Evolutionary conservation across 2,329 filamentous ascomycete species (phyloP).

Genomic region (Fusarium nelsonii): DNA sequence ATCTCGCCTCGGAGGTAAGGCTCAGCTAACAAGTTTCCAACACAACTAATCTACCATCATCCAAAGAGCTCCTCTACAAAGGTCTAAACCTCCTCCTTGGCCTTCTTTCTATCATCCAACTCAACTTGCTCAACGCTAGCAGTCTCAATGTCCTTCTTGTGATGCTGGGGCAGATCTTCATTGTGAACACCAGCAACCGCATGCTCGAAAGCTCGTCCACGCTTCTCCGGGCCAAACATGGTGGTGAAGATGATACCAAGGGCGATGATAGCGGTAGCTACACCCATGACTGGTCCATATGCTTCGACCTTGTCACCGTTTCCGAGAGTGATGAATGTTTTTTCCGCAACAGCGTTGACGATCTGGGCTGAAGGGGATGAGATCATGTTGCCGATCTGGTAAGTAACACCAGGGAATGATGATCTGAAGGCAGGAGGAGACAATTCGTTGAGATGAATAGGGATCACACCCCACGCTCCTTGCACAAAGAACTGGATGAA

Average conservation of each 20-base stretch:
- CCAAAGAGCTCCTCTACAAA: fast-evolving
- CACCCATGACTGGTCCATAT: constrained; percentile 80
- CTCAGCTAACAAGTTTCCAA: background rate
- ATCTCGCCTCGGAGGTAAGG: background rate
- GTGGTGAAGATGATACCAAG: constrained; percentile 75
- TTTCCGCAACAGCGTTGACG: constrained; percentile 79
- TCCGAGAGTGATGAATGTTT: constrained; percentile 64
- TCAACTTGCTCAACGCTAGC: constrained; percentile 45
- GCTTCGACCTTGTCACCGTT: constrained; percentile 72
- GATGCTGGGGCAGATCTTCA: constrained; percentile 26
- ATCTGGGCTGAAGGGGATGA: constrained; percentile 80
- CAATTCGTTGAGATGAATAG: constrained; percentile 80
- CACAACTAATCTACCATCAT: background rate
- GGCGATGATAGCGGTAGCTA: constrained; percentile 82
- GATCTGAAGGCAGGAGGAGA: constrained; percentile 78
- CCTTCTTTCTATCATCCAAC: constrained; percentile 35
- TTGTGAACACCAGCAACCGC: constrained; percentile 57
- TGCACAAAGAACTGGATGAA: constrained; percentile 77
- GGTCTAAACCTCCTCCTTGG: constrained; percentile 18
- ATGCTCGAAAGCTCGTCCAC: constrained; percentile 76
- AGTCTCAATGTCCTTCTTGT: constrained; percentile 49
- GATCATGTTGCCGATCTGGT: constrained; percentile 82
- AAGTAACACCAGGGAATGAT: constrained; percentile 77
- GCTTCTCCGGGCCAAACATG: constrained; percentile 79
- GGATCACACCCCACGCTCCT: constrained; percentile 75